Evolutionary conservation across 108 stramenopile species (phyloP), one percentile per base, ranked within the genome.

Genomic region (Skeletonema grethae): DNA sequence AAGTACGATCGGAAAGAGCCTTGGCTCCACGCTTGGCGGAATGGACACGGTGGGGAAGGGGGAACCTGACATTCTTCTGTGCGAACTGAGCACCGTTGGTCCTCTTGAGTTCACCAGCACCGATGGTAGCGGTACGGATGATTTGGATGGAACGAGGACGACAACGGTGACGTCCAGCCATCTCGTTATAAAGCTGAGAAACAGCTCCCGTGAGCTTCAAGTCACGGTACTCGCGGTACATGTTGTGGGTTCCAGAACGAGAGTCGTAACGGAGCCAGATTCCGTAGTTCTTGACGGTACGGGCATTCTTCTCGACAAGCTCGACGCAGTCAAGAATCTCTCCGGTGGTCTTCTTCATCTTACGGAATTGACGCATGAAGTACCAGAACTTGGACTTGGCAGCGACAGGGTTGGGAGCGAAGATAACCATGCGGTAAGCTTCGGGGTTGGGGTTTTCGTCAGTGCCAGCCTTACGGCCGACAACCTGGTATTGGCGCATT

Each of bases 271-370:
- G 96, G 58, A 99, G 88, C 97, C 97, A 98, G 86, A 99, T 99
- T 61, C 96, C 97, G 86, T 98, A 99, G 91, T 98, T 98, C 94
- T 99, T 99, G 77, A 99, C 96, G 64, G 87, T 92, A 82, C 89
- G 87, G 56, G 77, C 57, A 88, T 99, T 97, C 91, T 97, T 98
- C 86, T 99, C 99, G 57, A 84, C 76, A 73, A 99, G 83, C 85
- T 99, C 98, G 62, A 96, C 94, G 65, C 92, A 86, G 81, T 98
- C 97, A 46, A 99, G 85, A 79, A 99, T 99, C 84, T 99, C 98
- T 69, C 99, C 99, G 15, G 99, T 99, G 76, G 98, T 97, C 95
- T 97, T 98, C 96, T 99, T 99, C 98, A 99, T 98, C 87, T 99
- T 99, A 65, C 92, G 90, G 92, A 98, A 98, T 90, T 99, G 98